A percentile compares a stretch with the other conserved stretches of the same genome.
phyloP scores from a whole-genome alignment of 139 green algal species.

The Diplosphaera chodatii region DNA sequence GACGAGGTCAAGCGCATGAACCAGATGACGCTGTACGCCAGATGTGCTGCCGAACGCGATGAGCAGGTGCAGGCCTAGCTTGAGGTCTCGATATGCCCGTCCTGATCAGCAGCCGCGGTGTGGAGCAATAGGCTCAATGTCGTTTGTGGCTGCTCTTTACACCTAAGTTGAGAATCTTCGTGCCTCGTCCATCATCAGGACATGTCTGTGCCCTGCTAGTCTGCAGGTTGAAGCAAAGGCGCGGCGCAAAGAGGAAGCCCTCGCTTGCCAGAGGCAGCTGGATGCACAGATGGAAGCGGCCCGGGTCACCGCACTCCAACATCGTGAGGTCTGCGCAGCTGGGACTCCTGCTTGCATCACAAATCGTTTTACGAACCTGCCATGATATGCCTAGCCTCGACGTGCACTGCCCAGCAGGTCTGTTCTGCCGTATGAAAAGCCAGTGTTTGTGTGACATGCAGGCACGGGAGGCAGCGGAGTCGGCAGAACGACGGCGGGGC shows the following conservation, averaged over 20 bases:
- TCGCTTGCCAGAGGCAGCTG: conserved; percentile 50
- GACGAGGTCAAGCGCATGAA: conserved; percentile 88
- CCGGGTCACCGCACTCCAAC: conserved; percentile 39
- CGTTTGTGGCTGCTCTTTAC: no score
- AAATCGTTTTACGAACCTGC: no score
- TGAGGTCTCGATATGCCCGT: no score
- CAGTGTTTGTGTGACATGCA: conserved; percentile 39
- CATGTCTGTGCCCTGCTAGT: no score
- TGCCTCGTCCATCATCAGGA: no score
- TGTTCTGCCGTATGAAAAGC: no score
- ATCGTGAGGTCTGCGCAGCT: conserved; percentile 21
- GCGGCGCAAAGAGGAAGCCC: conserved; percentile 50
- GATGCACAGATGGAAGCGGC: conserved; percentile 85
- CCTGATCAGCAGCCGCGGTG: no score
- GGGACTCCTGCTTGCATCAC: no score
- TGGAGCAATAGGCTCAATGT: no score
- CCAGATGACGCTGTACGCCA: conserved; percentile 83
- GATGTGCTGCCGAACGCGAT: conserved; percentile 56
- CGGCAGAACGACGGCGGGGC: conserved; percentile 50
- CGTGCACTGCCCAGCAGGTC: no score
- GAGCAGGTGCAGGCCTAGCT: conserved; percentile 31
- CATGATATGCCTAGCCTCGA: no score
- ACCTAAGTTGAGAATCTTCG: no score
- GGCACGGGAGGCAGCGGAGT: conserved; percentile 52
- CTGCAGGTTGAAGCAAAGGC: conserved; percentile 74